Conservation (phyloP, 345 rosid species). For the Adansonia digitata region DNA sequence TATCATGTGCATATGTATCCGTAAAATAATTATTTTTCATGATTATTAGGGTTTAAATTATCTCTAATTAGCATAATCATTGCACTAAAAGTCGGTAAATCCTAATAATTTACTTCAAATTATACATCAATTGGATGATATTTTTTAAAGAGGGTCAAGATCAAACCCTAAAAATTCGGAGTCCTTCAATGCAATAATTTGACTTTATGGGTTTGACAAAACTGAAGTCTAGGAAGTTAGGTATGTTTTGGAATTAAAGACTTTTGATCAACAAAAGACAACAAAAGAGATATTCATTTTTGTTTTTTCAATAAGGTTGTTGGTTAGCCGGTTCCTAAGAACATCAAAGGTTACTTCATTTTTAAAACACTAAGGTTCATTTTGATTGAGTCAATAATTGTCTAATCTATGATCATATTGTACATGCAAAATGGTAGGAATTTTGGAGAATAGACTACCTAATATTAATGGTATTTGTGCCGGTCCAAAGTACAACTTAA, state of each 20-base stretch:
- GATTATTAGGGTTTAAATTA: background rate
- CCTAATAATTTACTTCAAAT: background rate
- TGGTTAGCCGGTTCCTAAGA: background rate
- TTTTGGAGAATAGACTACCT: background rate
- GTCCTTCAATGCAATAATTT: background rate
- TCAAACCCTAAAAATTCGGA: background rate
- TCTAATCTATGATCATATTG: background rate
- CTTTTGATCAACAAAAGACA: background rate
- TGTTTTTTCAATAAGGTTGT: slow-evolving; percentile 9
- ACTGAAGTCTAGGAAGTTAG: background rate
- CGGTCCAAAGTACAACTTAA: background rate
- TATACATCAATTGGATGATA: background rate
- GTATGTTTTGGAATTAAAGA: background rate
- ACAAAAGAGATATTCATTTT: background rate
- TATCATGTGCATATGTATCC: no score
- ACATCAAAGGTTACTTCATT: background rate
- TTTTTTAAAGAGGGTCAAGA: no score
- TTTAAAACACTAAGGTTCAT: background rate
- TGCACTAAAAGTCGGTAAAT: background rate
- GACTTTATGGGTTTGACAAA: background rate
- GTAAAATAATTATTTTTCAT: no score
- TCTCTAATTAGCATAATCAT: slow-evolving; percentile 1
- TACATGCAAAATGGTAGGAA: no score
- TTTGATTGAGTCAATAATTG: background rate
- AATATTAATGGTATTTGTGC: background rate